Conservation (phyloP, 139 green algal species). For the Asterochloris sp. region DNA sequence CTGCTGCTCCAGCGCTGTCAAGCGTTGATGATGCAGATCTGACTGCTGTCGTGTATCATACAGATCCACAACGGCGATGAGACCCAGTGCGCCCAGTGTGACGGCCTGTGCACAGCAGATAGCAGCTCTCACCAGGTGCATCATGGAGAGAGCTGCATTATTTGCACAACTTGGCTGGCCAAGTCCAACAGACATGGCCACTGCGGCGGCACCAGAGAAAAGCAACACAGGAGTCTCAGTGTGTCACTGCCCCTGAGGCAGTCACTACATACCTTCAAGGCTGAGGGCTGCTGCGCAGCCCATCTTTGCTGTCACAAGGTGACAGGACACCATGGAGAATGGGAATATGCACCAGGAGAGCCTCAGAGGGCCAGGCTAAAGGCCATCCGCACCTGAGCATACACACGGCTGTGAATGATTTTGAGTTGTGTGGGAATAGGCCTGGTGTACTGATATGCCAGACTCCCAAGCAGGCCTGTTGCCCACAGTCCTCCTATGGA, state of each 20-base stretch:
- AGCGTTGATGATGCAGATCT: not conserved
- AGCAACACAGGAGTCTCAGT: no score
- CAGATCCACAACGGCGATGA: conserved; percentile 19
- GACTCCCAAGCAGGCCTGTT: conserved; percentile 8
- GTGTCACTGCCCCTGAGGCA: no score
- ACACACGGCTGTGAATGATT: conserved; percentile 43
- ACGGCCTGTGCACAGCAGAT: conserved; percentile 30
- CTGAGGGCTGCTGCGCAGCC: no score
- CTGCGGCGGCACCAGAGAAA: no score
- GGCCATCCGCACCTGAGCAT: conserved; percentile 33
- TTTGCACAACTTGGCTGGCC: no score
- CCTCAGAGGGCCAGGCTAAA: no score
- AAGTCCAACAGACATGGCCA: no score
- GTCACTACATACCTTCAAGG: no score
- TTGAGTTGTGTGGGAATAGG: conserved; percentile 43
- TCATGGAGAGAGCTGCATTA: no score
- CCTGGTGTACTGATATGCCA: conserved; percentile 35
- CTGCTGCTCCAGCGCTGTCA: not conserved
- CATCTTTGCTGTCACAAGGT: no score
- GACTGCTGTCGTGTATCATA: conserved; percentile 9
- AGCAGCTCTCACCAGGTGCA: not conserved
- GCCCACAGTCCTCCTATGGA: conserved; percentile 34
- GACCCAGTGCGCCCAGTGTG: conserved; percentile 40
- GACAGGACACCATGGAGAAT: no score
- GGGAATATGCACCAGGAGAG: no score